phyloP scores from a whole-genome alignment of 805 yeast species.

The Candida loeiensis region DNA sequence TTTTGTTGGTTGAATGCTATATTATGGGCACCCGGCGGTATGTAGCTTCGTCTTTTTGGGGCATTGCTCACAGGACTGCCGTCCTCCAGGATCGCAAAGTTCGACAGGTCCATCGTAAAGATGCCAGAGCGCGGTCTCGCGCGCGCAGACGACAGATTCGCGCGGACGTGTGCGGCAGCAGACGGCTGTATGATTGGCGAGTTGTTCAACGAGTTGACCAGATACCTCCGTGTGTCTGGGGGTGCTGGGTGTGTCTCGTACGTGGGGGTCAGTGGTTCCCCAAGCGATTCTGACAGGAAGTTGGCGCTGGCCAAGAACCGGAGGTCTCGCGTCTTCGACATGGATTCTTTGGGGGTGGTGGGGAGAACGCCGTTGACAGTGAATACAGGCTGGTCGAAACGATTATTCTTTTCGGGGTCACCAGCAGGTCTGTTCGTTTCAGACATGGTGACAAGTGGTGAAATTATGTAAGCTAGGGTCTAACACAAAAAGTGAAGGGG shows the following conservation, averaged over 20 bases:
- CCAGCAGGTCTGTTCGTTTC: not conserved
- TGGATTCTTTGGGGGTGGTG: not conserved
- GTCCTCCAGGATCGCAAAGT: slow-evolving; percentile 28
- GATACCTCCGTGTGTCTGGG: slow-evolving; percentile 16
- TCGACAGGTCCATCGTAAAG: slow-evolving; percentile 26
- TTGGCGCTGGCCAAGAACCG: slow-evolving; percentile 35
- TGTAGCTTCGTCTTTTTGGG: slow-evolving; percentile 7
- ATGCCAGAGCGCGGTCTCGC: slow-evolving; percentile 36
- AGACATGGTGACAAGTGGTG: too few relatives aligned
- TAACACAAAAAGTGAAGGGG: not conserved
- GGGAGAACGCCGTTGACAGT: not conserved
- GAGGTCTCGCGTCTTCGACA: slow-evolving; percentile 20
- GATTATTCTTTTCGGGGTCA: not conserved
- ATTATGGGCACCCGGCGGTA: not conserved
- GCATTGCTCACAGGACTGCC: slow-evolving; percentile 14
- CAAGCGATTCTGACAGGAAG: slow-evolving; percentile 36
- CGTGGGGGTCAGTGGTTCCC: slow-evolving; percentile 10
- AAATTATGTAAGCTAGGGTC: too few relatives aligned
- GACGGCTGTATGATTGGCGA: slow-evolving; percentile 20
- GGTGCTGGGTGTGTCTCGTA: not conserved
- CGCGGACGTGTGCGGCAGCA: slow-evolving; percentile 12
- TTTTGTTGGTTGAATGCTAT: slow-evolving; percentile 13
- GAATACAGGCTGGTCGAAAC: not conserved
- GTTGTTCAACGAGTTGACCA: slow-evolving; percentile 18
- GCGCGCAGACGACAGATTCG: slow-evolving; percentile 11